Evolutionary conservation across 1,284 basidiomycete species (phyloP).

Genomic region (Ustanciosporium gigantosporum): DNA sequence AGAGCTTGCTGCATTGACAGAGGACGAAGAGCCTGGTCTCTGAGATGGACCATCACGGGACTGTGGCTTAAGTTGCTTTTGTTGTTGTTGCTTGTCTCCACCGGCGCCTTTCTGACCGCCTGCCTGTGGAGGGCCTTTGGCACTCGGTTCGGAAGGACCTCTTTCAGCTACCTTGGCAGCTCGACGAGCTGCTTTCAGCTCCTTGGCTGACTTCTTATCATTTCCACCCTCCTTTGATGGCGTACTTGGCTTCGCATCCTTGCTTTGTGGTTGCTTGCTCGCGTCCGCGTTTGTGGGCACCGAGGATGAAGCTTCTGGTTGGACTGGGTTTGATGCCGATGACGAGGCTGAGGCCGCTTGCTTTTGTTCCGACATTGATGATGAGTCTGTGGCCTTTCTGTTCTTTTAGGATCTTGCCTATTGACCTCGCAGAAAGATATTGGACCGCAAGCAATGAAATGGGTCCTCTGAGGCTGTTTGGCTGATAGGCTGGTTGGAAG

Average conservation of each 20-base stretch:
- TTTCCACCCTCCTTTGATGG: conserved; percentile 12
- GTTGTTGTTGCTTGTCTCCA: conserved; percentile 1
- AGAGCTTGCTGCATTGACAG: conserved; percentile 6
- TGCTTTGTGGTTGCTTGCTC: conserved; percentile 2
- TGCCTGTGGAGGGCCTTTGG: neutral
- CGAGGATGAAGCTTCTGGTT: neutral
- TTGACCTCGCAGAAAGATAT: too few species aligned
- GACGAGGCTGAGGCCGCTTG: neutral
- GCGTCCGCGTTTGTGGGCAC: neutral
- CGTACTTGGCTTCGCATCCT: neutral
- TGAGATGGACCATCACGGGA: conserved; percentile 6
- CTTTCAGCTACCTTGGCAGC: conserved; percentile 44
- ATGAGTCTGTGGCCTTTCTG: too few species aligned
- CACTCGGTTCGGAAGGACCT: conserved; percentile 2
- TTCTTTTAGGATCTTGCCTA: neutral
- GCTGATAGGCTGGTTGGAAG: too few species aligned
- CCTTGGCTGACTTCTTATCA: conserved; percentile 50
- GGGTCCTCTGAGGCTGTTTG: too few species aligned
- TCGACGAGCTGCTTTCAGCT: conserved; percentile 47
- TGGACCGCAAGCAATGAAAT: too few species aligned
- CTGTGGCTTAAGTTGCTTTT: neutral
- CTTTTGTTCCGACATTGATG: too few species aligned
- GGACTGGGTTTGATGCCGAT: neutral
- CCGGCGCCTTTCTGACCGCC: neutral
- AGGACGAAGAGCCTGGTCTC: conserved; percentile 22